Evolutionary conservation across 1,284 basidiomycete species (phyloP), one percentile per base, ranked within the genome.

Genomic region (Pyrrhoderma noxium): DNA sequence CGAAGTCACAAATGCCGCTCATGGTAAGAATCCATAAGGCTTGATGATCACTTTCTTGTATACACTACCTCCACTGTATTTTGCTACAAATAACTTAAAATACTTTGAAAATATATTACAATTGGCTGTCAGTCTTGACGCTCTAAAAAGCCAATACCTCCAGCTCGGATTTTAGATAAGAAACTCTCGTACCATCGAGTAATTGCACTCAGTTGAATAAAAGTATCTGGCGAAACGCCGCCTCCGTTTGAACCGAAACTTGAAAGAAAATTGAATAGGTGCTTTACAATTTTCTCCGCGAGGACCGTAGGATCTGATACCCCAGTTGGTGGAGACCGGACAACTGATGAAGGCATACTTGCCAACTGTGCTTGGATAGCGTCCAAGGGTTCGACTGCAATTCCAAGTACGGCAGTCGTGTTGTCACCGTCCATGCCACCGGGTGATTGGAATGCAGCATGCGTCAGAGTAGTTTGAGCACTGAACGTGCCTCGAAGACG

Each of bases 181-280:
- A 93, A 89, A 55, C 61, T 79, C 49, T 92, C 87, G 63, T 92
- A 93, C 91, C 91, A 94, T 60, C 74, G 80, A 55, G 77, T 77
- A 52, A 94, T 79, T 43, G 89, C 62, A 23, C 72, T 75, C 70
- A 93, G 77, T n/a, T 89, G 88, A 3, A 93, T 75, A 56, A 78
- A 68, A 27, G 77, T 77, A 43, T 89, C 81, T 0, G 80, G 78
- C 2, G 76, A 72, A 36, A 81, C 54, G n/a, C 61, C 59, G 0
- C 67, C 66, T 22, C 70, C 75, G 54, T 73, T 66, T 37, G 70
- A 63, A 5, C 73, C 76, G 61, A 93, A 95, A 1, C 89, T 82
- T 37, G 86, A 81, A 3, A 93, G 63, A 62, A 89, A 93, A 62
- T 92, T 91, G 71, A 93, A 82, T 41, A 94, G 69, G 66, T 93